Percentiles rank a stretch among this genome's conserved stretches.
Conservation (phyloP, 768 basidiomycete genomes). For the Lactifluus echinatus region DNA sequence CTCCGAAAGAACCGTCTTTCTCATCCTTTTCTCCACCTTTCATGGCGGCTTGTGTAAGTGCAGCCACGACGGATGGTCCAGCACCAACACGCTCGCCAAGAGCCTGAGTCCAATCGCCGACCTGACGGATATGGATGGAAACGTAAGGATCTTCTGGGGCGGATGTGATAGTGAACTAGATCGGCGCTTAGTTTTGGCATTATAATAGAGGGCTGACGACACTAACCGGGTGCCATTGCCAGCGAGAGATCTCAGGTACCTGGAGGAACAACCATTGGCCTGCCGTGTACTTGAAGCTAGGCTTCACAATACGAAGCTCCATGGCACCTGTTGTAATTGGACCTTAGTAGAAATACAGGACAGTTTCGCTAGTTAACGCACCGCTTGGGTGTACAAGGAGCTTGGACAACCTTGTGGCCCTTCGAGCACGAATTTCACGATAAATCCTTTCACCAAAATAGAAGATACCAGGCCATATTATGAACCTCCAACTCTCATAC, state of each 20-base stretch:
- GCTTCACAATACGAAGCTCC: slow-evolving; percentile 89
- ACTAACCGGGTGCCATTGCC: slow-evolving; percentile 94
- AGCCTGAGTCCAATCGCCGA: slow-evolving; percentile 77
- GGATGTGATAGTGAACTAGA: slow-evolving; percentile 87
- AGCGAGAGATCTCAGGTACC: slow-evolving; percentile 73
- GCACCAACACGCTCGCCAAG: slow-evolving; percentile 84
- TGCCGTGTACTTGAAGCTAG: slow-evolving; percentile 83
- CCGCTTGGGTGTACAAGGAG: slow-evolving; percentile 87
- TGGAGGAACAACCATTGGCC: slow-evolving; percentile 91
- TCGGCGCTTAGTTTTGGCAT: background rate
- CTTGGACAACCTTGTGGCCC: slow-evolving; percentile 70
- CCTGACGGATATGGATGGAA: slow-evolving; percentile 88
- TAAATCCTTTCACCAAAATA: slow-evolving; percentile 85
- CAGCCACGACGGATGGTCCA: slow-evolving; percentile 64
- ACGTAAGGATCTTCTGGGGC: slow-evolving; percentile 92
- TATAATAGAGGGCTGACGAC: background rate
- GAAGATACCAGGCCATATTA: slow-evolving; percentile 84
- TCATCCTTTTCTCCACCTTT: slow-evolving; percentile 63
- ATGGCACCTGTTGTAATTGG: slow-evolving; percentile 53
- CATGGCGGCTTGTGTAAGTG: slow-evolving; percentile 72
- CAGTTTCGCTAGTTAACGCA: slow-evolving; percentile 28
- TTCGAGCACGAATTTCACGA: slow-evolving; percentile 74
- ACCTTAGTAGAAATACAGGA: background rate
- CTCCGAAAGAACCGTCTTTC: slow-evolving; percentile 26
- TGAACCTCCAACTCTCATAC: slow-evolving; percentile 86